Evolutionary conservation across 1,284 basidiomycete species (phyloP).

Genomic region (Boletus sp.): DNA sequence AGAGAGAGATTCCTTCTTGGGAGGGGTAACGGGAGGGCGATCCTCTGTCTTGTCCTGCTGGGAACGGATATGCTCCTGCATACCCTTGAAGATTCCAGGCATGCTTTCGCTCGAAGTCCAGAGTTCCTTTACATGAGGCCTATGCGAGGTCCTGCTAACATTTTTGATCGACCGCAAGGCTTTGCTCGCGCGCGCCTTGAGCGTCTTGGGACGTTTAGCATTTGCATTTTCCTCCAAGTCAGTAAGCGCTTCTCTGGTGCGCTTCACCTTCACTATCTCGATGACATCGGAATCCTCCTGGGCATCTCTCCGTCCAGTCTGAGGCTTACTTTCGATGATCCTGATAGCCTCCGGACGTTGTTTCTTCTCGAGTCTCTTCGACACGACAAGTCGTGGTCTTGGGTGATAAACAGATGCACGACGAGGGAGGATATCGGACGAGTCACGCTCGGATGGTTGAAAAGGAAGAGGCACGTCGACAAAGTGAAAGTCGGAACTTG

Average conservation of each 20-base stretch:
- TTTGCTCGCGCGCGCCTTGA: slow-evolving; percentile 60
- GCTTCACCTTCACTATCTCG: slow-evolving; percentile 68
- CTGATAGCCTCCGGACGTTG: slow-evolving; percentile 34
- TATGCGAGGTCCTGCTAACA: slow-evolving; percentile 47
- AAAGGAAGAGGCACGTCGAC: slow-evolving; percentile 47
- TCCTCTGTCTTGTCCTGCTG: slow-evolving; percentile 18
- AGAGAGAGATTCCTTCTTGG: slow-evolving; percentile 26
- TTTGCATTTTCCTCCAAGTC: slow-evolving; percentile 36
- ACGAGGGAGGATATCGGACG: slow-evolving; percentile 26
- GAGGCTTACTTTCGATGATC: slow-evolving; percentile 32
- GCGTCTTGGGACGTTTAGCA: slow-evolving; percentile 53
- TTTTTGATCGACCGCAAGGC: slow-evolving; percentile 66
- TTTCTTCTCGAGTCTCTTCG: slow-evolving; percentile 39
- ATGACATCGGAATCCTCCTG: slow-evolving; percentile 54
- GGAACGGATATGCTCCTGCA: slow-evolving; percentile 27
- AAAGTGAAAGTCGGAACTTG: slow-evolving; percentile 45
- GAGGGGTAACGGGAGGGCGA: not conserved
- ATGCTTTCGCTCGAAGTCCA: slow-evolving; percentile 39
- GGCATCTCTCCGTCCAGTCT: slow-evolving; percentile 30
- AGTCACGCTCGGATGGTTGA: slow-evolving; percentile 17
- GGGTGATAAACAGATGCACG: slow-evolving; percentile 21
- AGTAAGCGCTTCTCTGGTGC: slow-evolving; percentile 41
- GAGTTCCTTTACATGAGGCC: slow-evolving; percentile 44
- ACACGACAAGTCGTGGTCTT: slow-evolving; percentile 31
- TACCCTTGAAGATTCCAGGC: slow-evolving; percentile 34